Percentiles rank a stretch among this genome's conserved stretches.
Evolutionary conservation across 192 early-diverging fungal genomes (phyloP).

Genomic region (Dissophora globulifera): DNA sequence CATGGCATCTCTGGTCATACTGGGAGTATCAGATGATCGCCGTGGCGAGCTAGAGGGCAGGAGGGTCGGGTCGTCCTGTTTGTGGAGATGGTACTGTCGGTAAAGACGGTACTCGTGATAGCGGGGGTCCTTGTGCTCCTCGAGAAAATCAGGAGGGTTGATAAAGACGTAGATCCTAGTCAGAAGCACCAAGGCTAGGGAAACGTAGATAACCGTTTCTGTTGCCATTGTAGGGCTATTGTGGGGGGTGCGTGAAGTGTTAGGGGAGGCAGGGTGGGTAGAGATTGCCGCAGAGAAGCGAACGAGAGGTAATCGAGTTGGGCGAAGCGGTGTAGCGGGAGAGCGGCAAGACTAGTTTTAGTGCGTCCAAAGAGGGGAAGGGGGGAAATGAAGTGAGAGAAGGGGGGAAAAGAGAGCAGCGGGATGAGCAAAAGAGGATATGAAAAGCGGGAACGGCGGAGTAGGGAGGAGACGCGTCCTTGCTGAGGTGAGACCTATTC

Average conservation of each 20-base stretch:
- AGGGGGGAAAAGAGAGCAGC: too few species aligned
- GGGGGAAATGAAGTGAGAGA: neutral
- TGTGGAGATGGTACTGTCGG: slow-evolving; percentile 47
- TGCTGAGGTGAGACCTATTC: too few species aligned
- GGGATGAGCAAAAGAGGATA: neutral
- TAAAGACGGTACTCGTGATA: slow-evolving; percentile 51
- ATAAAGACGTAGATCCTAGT: slow-evolving; percentile 53
- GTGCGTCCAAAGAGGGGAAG: neutral
- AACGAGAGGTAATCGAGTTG: too few species aligned
- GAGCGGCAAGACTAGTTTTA: too few species aligned
- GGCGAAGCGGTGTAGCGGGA: neutral
- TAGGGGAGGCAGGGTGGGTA: too few species aligned
- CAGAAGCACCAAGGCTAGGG: slow-evolving; percentile 41
- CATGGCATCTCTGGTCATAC: too few species aligned
- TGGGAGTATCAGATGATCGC: neutral
- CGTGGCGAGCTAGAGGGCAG: slow-evolving; percentile 6
- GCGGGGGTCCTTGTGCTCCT: slow-evolving; percentile 47
- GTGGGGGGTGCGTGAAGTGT: too few species aligned
- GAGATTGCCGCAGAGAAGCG: too few species aligned
- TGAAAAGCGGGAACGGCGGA: neutral
- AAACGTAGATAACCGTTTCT: slow-evolving; percentile 49
- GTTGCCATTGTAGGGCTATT: slow-evolving; percentile 32
- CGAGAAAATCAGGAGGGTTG: slow-evolving; percentile 47
- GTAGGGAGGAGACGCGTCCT: too few species aligned
- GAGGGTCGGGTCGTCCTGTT: slow-evolving; percentile 22